Conservation (phyloP, 495 filamentous ascomycete genomes). For the Penicillium diatomitis region DNA sequence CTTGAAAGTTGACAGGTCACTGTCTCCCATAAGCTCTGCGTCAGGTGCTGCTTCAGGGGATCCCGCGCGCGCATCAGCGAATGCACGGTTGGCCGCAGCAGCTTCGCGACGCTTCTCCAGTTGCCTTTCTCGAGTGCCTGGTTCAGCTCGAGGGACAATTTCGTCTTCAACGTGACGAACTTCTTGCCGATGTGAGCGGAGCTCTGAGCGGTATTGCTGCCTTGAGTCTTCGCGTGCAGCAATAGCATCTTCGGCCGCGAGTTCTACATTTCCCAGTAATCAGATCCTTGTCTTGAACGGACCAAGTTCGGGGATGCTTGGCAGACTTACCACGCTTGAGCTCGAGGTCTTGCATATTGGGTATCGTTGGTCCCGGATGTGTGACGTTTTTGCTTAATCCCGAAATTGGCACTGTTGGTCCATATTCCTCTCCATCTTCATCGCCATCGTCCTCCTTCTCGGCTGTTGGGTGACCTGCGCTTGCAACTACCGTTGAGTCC, state of each 20-base stretch:
- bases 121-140: constrained; percentile 74
- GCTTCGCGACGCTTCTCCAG: constrained; percentile 71
- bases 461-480: constrained; percentile 7
- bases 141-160: constrained; percentile 69
- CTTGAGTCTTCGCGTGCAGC: constrained; percentile 46
- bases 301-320: too few relatives aligned
- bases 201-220: constrained; percentile 50
- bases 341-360: constrained; percentile 64
- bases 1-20: constrained; percentile 32
- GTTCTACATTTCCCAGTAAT: constrained; percentile 28
- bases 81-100: constrained; percentile 38
- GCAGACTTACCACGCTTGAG: constrained; percentile 47
- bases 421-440: constrained; percentile 54
- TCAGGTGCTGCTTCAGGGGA: constrained; percentile 36
- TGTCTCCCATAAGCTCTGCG: constrained; percentile 35
- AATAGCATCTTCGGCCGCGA: constrained; percentile 43
- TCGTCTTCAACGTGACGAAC: constrained; percentile 51
- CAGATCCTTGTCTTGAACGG: neutral
- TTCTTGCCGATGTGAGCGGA: constrained; percentile 26
- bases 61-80: constrained; percentile 34
- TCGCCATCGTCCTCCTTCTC: constrained; percentile 38
- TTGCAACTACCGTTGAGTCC: constrained; percentile 3
- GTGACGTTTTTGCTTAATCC: constrained; percentile 9
- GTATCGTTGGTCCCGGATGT: constrained; percentile 61
- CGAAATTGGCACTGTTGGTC: constrained; percentile 55